phyloP scores from a whole-genome alignment of 192 early-diverging fungal species.

The Linnemannia zychae region DNA sequence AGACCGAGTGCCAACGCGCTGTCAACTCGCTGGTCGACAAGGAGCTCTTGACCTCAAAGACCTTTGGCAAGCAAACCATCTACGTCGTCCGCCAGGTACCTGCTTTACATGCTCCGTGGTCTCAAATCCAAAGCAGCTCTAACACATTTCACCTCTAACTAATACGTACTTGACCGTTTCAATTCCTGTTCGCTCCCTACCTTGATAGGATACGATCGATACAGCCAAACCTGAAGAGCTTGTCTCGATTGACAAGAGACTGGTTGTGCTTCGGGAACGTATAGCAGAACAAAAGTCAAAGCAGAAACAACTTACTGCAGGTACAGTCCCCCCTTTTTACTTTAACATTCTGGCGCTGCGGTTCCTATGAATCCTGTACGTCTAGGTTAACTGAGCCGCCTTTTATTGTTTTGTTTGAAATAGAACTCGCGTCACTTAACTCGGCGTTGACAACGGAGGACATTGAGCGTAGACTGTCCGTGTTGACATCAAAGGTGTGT shows the following conservation, averaged over 20 bases:
- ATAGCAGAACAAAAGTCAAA: constrained; percentile 67
- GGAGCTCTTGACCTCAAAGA: constrained; percentile 45
- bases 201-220: constrained; percentile 56
- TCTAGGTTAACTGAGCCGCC: background rate
- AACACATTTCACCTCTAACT: background rate
- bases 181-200: background rate
- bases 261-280: constrained; percentile 65
- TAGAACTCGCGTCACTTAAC: constrained; percentile 53
- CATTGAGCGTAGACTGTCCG: constrained; percentile 31
- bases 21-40: constrained; percentile 53
- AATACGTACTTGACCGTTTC: background rate
- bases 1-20: constrained; percentile 56
- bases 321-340: constrained; percentile 12
- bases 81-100: constrained; percentile 62
- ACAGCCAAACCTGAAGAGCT: constrained; percentile 55
- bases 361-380: background rate
- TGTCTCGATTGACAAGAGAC: constrained; percentile 66
- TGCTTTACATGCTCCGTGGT: background rate
- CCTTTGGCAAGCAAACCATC: constrained; percentile 62
- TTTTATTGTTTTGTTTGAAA: constrained; percentile 12
- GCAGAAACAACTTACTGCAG: constrained; percentile 61
- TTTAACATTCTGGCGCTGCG: background rate
- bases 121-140: too few relatives aligned
- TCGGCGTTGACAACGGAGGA: constrained; percentile 58
- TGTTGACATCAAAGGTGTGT: constrained; percentile 21